Evolutionary conservation across 306 rosid genomes (phyloP).

Genomic region (Medicago ruthenica): DNA sequence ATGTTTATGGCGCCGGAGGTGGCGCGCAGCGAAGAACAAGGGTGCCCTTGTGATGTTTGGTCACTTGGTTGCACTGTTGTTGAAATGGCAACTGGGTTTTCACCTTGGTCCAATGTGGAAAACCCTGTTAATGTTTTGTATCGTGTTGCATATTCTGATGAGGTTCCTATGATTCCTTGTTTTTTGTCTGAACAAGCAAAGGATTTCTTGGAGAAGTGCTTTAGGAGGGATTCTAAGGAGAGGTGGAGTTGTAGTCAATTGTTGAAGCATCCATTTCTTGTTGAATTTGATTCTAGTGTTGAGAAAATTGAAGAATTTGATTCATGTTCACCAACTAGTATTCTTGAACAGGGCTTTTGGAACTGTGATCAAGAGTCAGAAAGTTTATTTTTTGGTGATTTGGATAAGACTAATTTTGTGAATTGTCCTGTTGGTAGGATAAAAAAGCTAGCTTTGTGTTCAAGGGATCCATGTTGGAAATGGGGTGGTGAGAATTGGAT

Average conservation of each 20-base stretch:
- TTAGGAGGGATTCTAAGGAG: constrained; percentile 70
- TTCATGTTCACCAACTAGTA: constrained; percentile 82
- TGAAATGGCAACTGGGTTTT: constrained; percentile 73
- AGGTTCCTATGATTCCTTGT: constrained; percentile 72
- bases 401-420: constrained; percentile 33
- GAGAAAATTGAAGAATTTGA: constrained; percentile 52
- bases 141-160: constrained; percentile 67
- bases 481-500: constrained; percentile 64
- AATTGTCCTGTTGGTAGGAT: constrained; percentile 60
- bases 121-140: constrained; percentile 70
- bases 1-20: constrained; percentile 94
- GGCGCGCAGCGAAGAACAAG: constrained; percentile 89
- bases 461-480: constrained; percentile 65
- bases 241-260: constrained; percentile 80
- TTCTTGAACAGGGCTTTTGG: constrained; percentile 85
- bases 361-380: constrained; percentile 60
- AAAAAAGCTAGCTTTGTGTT: constrained; percentile 56
- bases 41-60: constrained; percentile 80
- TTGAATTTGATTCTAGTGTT: constrained; percentile 43
- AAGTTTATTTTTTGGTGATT: constrained; percentile 20
- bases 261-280: constrained; percentile 79
- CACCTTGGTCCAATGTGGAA: constrained; percentile 72
- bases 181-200: constrained; percentile 74
- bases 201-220: constrained; percentile 84
- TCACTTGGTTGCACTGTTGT: constrained; percentile 87